A percentile compares a stretch with the other conserved stretches of the same genome.
Evolutionary conservation across 805 yeast species (phyloP).

Genomic region (Saturnispora saitoi): DNA sequence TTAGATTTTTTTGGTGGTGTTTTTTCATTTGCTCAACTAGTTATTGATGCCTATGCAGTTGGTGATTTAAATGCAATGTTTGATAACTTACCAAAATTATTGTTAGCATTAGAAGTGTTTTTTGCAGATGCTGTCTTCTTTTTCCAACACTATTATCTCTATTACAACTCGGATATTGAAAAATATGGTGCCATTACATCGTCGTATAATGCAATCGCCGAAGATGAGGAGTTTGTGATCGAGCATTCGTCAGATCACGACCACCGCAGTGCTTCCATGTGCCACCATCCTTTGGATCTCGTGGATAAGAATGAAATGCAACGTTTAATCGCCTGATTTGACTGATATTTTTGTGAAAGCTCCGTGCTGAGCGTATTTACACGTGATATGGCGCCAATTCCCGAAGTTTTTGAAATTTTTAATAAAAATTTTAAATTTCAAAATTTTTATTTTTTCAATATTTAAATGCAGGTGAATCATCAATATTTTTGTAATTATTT

Average conservation of each 20-base stretch:
- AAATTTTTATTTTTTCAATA: too few relatives aligned
- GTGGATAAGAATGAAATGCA: constrained; percentile 22
- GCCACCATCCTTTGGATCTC: constrained; percentile 13
- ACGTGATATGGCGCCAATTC: background rate
- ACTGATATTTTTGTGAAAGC: too few relatives aligned
- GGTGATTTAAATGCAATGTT: constrained; percentile 21
- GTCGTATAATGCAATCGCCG: constrained; percentile 21
- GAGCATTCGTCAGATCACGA: constrained; percentile 30
- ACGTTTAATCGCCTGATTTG: constrained; percentile 14
- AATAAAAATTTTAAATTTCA: too few relatives aligned
- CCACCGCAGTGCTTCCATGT: constrained; percentile 11
- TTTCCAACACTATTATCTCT: constrained; percentile 28
- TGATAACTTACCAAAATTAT: constrained; percentile 27
- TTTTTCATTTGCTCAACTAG: constrained; percentile 25
- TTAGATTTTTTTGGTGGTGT: constrained; percentile 26
- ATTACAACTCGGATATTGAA: constrained; percentile 19
- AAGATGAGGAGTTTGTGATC: constrained; percentile 25
- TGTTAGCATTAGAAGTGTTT: constrained; percentile 26
- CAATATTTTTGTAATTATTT: too few relatives aligned
- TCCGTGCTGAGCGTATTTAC: background rate
- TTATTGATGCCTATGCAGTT: constrained; percentile 23
- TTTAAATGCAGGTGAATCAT: too few relatives aligned
- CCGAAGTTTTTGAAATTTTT: background rate
- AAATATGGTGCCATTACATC: constrained; percentile 17
- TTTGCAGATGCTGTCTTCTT: constrained; percentile 25